phyloP scores from a whole-genome alignment of 495 filamentous ascomycete genomes.

The Hamigera avellanea region DNA sequence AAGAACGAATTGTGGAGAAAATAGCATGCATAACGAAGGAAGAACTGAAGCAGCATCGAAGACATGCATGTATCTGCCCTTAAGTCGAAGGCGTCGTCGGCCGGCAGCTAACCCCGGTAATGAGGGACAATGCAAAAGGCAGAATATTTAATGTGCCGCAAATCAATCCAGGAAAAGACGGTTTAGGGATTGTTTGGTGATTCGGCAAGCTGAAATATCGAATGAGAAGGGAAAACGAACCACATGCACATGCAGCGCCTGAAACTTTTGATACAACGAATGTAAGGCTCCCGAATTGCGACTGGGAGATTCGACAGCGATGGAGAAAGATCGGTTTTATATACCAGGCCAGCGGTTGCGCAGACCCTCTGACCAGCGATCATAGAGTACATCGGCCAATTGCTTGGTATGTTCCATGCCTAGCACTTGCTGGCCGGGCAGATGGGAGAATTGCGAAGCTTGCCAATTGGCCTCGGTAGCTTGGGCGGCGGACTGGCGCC shows the following conservation, averaged over 20 bases:
- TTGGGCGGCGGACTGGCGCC: slow-evolving; percentile 50
- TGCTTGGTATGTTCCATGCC: slow-evolving; percentile 90
- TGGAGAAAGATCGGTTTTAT: slow-evolving; percentile 14
- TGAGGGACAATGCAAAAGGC: not conserved
- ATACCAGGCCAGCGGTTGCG: slow-evolving; percentile 62
- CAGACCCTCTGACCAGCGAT: slow-evolving; percentile 79
- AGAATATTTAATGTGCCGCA: too few relatives aligned
- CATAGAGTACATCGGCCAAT: slow-evolving; percentile 80
- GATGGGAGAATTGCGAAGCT: slow-evolving; percentile 23
- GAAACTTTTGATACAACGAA: slow-evolving; percentile 3
- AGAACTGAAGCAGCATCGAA: too few relatives aligned
- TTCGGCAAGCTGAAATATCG: too few relatives aligned
- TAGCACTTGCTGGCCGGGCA: slow-evolving; percentile 40
- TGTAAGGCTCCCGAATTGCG: too few relatives aligned
- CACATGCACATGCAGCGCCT: slow-evolving; percentile 13
- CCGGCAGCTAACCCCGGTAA: slow-evolving; percentile 6
- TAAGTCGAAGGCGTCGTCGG: slow-evolving; percentile 2
- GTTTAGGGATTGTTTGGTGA: too few relatives aligned
- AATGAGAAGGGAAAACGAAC: not conserved
- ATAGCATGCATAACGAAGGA: too few relatives aligned
- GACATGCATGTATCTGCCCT: too few relatives aligned
- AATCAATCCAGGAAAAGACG: too few relatives aligned
- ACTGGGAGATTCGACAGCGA: not conserved
- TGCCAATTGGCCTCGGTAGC: slow-evolving; percentile 22
- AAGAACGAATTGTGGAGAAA: too few relatives aligned